These are phyloP conservation scores for Carex scoparia DNA, from an alignment of 176 grass and related monocot genomes.

Conservation along the genomic window DNA sequence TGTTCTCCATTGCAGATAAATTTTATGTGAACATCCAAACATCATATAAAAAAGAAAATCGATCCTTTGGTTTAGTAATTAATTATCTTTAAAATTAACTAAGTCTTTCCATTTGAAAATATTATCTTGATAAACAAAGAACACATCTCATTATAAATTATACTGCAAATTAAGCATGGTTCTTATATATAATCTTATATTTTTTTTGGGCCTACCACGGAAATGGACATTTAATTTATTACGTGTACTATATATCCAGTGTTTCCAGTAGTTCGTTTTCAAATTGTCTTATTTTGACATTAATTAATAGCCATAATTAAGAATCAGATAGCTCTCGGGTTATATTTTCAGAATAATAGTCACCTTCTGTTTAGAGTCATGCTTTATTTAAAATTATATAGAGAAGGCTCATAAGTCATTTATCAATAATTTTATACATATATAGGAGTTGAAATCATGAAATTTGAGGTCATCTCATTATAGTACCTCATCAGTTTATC, in stretches of 20 bases:
- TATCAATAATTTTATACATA: neutral
- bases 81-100: neutral
- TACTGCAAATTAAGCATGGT: neutral
- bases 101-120: neutral
- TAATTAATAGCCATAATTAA: neutral
- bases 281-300: neutral
- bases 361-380: neutral
- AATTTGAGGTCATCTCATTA: neutral
- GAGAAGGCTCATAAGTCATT: neutral
- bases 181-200: neutral
- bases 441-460: neutral
- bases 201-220: neutral
- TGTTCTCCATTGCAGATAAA: neutral
- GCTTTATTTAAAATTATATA: neutral
- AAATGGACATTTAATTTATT: neutral
- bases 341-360: neutral
- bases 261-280: neutral
- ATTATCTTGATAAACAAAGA: neutral
- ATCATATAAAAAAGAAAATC: neutral
- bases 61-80: neutral
- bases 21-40: neutral
- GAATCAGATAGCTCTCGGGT: neutral
- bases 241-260: neutral
- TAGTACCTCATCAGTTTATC: neutral
- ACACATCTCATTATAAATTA: neutral